Percentiles rank a stretch among this genome's conserved stretches.
phyloP scores from a whole-genome alignment of 1,139 yeast species.

The Citeromyces hawaiiensis region DNA sequence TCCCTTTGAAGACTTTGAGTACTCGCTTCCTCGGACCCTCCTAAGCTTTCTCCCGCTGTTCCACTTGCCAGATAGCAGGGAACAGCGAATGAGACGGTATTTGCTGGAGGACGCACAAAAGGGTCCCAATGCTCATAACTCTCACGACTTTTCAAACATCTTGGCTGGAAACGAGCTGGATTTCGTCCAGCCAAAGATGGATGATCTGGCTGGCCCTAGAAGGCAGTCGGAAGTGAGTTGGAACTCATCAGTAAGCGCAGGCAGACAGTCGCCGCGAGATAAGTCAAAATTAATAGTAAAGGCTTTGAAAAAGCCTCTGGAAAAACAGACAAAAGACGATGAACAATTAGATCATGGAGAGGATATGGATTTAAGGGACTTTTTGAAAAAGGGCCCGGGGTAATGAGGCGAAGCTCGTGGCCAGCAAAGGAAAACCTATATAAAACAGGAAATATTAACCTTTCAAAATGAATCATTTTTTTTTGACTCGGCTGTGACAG shows the following conservation, averaged over 20 bases:
- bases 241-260: not conserved
- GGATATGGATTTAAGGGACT: not conserved
- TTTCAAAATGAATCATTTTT: too few relatives aligned
- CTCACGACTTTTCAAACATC: not conserved
- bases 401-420: too few relatives aligned
- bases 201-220: not conserved
- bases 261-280: not conserved
- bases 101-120: not conserved
- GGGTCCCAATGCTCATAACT: not conserved
- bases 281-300: not conserved
- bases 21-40: conserved; percentile 9
- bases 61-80: conserved; percentile 4
- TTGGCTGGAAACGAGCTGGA: not conserved
- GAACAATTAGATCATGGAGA: not conserved
- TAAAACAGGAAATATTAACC: too few relatives aligned
- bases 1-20: conserved; percentile 5
- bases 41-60: conserved; percentile 15
- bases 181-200: not conserved
- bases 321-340: not conserved
- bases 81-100: not conserved
- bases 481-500: too few relatives aligned
- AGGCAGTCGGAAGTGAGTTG: not conserved
- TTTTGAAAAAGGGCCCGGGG: not conserved
- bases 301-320: not conserved
- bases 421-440: too few relatives aligned